Evolutionary conservation across 805 yeast genomes (phyloP).

Genomic region (Ogataea allantospora): DNA sequence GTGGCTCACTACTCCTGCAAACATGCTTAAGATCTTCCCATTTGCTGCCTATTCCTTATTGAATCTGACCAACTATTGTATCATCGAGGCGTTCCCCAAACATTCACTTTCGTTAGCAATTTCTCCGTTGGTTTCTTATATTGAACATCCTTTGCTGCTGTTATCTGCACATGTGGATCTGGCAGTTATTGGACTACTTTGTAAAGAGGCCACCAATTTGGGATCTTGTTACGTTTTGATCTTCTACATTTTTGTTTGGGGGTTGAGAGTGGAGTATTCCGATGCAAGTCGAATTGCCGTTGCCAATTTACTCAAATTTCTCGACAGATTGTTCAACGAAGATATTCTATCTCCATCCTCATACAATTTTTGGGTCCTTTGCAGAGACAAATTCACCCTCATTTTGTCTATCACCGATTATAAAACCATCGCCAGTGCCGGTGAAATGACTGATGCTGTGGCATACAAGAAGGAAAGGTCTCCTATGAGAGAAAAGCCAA

Average conservation of each 20-base stretch:
- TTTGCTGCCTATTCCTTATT: constrained; percentile 42
- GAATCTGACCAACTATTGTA: constrained; percentile 35
- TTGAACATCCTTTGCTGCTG: constrained; percentile 38
- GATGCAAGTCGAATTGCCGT: constrained; percentile 34
- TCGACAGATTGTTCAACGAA: constrained; percentile 24
- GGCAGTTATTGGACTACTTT: constrained; percentile 31
- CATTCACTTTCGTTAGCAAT: constrained; percentile 34
- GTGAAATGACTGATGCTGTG: constrained; percentile 5
- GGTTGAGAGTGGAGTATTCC: constrained; percentile 38
- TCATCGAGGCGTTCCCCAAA: constrained; percentile 35
- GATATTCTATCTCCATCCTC: constrained; percentile 15
- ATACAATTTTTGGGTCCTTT: constrained; percentile 17
- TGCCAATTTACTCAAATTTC: constrained; percentile 21
- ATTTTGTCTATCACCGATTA: constrained; percentile 24
- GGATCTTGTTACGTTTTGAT: constrained; percentile 33
- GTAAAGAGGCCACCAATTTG: constrained; percentile 27
- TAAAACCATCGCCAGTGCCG: constrained; percentile 6
- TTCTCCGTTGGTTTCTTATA: constrained; percentile 36
- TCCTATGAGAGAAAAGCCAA: constrained; percentile 10
- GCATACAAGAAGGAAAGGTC: constrained; percentile 1
- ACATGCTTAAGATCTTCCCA: constrained; percentile 38
- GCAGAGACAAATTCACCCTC: constrained; percentile 18
- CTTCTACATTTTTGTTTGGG: constrained; percentile 38
- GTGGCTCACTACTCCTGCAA: constrained; percentile 36
- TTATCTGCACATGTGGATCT: constrained; percentile 40